Percentiles rank a stretch among this genome's conserved stretches.
Conservation (phyloP, 2,329 filamentous ascomycete genomes). For the Zymoseptoria pseudotritici region DNA sequence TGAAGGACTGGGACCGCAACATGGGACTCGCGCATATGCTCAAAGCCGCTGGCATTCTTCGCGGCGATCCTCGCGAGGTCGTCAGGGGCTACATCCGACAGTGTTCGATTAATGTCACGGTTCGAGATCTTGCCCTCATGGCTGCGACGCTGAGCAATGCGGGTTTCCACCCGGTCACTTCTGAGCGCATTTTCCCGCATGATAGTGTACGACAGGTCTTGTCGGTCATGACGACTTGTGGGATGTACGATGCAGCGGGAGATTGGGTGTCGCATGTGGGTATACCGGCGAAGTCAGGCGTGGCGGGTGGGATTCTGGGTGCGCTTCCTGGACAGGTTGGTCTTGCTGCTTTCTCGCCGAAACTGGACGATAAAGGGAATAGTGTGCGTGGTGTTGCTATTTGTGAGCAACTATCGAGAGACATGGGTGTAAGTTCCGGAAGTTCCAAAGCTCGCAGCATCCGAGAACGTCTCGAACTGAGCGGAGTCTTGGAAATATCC, state of each 20-base stretch:
- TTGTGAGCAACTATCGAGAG: slow-evolving; percentile 17
- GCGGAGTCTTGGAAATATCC: too few species aligned
- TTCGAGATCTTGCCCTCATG: slow-evolving; percentile 36
- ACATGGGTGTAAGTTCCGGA: slow-evolving; percentile 10
- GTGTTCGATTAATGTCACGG: slow-evolving; percentile 38
- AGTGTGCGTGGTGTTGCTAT: slow-evolving; percentile 18
- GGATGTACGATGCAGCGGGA: slow-evolving; percentile 38
- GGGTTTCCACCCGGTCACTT: slow-evolving; percentile 31
- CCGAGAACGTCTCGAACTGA: neutral
- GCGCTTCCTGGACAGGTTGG: slow-evolving; percentile 19
- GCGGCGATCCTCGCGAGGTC: slow-evolving; percentile 30
- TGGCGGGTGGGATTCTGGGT: slow-evolving; percentile 18
- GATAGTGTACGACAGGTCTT: slow-evolving; percentile 34
- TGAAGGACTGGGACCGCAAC: slow-evolving; percentile 26
- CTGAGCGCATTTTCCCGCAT: slow-evolving; percentile 31
- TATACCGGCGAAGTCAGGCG: slow-evolving; percentile 35
- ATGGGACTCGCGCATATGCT: slow-evolving; percentile 34
- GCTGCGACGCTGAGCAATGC: slow-evolving; percentile 35
- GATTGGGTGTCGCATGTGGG: slow-evolving; percentile 36
- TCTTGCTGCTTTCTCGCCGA: slow-evolving; percentile 18
- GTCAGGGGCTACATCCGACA: slow-evolving; percentile 37
- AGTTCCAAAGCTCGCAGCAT: neutral
- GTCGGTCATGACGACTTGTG: slow-evolving; percentile 38
- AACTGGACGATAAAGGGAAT: slow-evolving; percentile 18
- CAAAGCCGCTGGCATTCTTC: slow-evolving; percentile 35